Evolutionary conservation across 345 rosid species (phyloP).

Genomic region (Microcos paniculata): DNA sequence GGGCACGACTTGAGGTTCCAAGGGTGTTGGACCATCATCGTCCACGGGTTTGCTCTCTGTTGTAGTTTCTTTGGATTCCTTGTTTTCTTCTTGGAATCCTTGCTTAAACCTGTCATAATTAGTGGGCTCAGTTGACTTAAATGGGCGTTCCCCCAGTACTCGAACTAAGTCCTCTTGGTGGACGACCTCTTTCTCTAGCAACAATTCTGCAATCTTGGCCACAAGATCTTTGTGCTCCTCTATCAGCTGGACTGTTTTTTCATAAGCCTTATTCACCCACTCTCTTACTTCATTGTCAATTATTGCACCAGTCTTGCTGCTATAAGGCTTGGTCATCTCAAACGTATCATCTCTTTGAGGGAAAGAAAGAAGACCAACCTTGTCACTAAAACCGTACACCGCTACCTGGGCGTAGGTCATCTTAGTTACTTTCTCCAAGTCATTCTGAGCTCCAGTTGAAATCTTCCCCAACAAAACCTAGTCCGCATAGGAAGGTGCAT

Average conservation of each 20-base stretch:
- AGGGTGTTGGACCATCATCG: constrained; percentile 23
- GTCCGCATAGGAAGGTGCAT: neutral
- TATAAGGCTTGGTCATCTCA: constrained; percentile 48
- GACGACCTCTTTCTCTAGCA: constrained; percentile 52
- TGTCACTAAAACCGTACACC: constrained; percentile 59
- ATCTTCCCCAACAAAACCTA: constrained; percentile 43
- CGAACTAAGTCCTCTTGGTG: constrained; percentile 49
- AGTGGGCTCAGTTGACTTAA: constrained; percentile 41
- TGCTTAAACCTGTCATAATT: constrained; percentile 47
- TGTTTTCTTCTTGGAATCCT: constrained; percentile 42
- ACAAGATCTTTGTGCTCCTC: constrained; percentile 53
- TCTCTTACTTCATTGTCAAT: constrained; percentile 51
- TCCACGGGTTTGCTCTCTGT: constrained; percentile 14
- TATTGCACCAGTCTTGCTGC: constrained; percentile 53
- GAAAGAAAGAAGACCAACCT: constrained; percentile 61
- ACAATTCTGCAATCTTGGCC: constrained; percentile 46
- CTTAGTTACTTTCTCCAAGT: constrained; percentile 56
- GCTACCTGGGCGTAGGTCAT: constrained; percentile 54
- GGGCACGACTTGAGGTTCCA: constrained; percentile 37
- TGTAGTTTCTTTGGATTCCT: constrained; percentile 22
- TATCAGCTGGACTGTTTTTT: constrained; percentile 36
- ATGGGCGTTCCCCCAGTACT: constrained; percentile 50
- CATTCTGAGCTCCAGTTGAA: constrained; percentile 56
- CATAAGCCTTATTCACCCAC: constrained; percentile 50
- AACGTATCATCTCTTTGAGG: constrained; percentile 42